phyloP scores from a whole-genome alignment of 1,284 basidiomycete genomes.

The Rhodotorula sp. region DNA sequence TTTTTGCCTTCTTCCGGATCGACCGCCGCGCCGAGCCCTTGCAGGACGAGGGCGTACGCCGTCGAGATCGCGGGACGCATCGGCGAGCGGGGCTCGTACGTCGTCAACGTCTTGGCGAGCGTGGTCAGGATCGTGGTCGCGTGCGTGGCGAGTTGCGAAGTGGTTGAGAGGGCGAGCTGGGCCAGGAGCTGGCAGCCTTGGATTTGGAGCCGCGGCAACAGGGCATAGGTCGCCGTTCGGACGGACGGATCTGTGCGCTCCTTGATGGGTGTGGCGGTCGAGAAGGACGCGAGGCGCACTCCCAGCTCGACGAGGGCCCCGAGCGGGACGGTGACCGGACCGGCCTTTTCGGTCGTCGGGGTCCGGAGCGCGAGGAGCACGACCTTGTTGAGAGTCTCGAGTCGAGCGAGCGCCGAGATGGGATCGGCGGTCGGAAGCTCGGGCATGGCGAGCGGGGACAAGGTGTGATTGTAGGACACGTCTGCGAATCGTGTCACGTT shows the following conservation, averaged over 20 bases:
- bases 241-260: constrained; percentile 31
- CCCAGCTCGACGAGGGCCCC: constrained; percentile 34
- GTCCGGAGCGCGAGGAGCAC: constrained; percentile 31
- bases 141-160: constrained; percentile 11
- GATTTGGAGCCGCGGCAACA: constrained; percentile 28
- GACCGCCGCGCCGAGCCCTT: constrained; percentile 18
- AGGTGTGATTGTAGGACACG: constrained; percentile 23
- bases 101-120: constrained; percentile 17
- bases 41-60: constrained; percentile 26
- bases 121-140: constrained; percentile 5
- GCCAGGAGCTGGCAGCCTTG: constrained; percentile 28
- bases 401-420: constrained; percentile 15
- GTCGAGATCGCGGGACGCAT: constrained; percentile 31
- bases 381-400: constrained; percentile 22
- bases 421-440: constrained; percentile 8
- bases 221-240: not conserved
- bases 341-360: constrained; percentile 32
- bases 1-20: constrained; percentile 38
- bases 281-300: constrained; percentile 21
- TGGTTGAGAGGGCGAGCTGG: constrained; percentile 17
- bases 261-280: constrained; percentile 14
- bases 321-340: constrained; percentile 29
- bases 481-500: constrained; percentile 1
- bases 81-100: constrained; percentile 24
- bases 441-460: constrained; percentile 30